A percentile compares a stretch with the other conserved stretches of the same genome.
Conservation (phyloP, 306 rosid genomes). For the Chamaecrista fasciculata region DNA sequence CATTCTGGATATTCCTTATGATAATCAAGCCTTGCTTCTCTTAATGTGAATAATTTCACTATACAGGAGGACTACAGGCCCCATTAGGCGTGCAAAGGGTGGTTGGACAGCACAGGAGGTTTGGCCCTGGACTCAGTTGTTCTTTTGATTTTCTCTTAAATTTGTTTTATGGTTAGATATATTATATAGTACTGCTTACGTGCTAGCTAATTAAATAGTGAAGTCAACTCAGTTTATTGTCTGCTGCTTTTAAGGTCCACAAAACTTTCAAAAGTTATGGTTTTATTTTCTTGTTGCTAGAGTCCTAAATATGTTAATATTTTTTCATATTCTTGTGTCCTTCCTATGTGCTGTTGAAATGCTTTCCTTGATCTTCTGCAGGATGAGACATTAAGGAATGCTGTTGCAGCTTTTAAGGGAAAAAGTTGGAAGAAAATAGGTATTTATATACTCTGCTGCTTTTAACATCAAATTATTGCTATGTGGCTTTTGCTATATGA, state of each 20-base stretch:
- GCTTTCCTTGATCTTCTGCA: conserved; percentile 38
- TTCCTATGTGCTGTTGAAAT: conserved; percentile 12
- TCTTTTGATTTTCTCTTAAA: neutral
- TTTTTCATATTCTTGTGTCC: neutral
- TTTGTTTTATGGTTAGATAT: conserved; percentile 25
- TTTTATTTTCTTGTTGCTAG: neutral
- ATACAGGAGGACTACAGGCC: conserved; percentile 88
- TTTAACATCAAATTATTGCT: conserved; percentile 19
- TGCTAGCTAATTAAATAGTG: conserved; percentile 29
- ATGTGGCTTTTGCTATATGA: neutral
- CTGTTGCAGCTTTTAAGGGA: conserved; percentile 84
- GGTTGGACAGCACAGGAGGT: conserved; percentile 99
- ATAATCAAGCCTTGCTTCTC: conserved; percentile 12
- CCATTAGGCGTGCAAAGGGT: conserved; percentile 96
- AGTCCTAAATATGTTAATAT: conserved; percentile 12
- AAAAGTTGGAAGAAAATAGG: conserved; percentile 99
- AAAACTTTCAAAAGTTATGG: neutral
- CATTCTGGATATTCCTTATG: conserved; percentile 15
- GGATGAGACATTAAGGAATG: conserved; percentile 96
- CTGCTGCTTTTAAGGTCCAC: neutral
- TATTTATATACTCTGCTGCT: conserved; percentile 24
- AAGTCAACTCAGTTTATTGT: conserved; percentile 18
- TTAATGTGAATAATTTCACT: conserved; percentile 18
- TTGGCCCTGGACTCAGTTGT: conserved; percentile 24
- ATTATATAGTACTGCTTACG: conserved; percentile 19